phyloP scores from a whole-genome alignment of 2,329 filamentous ascomycete genomes.

The Penicillium sclerotigenum region DNA sequence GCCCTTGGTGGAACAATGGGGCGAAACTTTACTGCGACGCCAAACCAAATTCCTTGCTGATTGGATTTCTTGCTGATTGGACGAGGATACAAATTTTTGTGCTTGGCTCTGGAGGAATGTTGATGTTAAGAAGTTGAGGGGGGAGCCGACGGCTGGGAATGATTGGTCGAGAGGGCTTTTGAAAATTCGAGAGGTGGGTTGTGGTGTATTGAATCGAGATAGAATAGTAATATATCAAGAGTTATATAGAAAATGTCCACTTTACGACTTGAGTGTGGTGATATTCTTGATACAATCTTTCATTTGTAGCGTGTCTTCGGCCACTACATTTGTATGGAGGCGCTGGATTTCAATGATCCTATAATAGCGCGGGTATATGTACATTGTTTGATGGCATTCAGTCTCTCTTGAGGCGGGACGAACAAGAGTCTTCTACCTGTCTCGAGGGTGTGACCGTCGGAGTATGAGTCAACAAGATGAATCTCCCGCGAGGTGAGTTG shows the following conservation, averaged over 20 bases:
- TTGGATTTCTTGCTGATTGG: too few species aligned
- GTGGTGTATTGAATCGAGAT: neutral
- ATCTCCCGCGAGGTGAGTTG: neutral
- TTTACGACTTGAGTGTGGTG: neutral
- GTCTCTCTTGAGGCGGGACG: neutral
- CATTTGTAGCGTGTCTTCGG: neutral
- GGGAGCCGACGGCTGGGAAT: conserved; percentile 8
- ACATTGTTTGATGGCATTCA: neutral
- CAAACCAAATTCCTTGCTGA: too few species aligned
- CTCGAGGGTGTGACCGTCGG: neutral
- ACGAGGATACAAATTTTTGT: too few species aligned
- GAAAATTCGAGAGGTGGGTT: neutral
- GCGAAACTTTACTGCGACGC: too few species aligned
- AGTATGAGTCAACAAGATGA: neutral
- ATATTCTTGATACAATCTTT: neutral
- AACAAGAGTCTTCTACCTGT: neutral
- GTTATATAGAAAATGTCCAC: neutral
- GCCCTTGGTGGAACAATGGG: too few species aligned
- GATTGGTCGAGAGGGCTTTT: neutral
- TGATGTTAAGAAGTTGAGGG: conserved; percentile 8
- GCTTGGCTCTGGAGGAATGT: conserved; percentile 11
- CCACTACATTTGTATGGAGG: neutral
- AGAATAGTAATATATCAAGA: neutral
- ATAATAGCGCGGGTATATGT: conserved; percentile 1
- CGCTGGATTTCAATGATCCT: neutral